Conservation (phyloP, 2,329 filamentous ascomycete genomes). For the Clarireedia homoeocarpa region DNA sequence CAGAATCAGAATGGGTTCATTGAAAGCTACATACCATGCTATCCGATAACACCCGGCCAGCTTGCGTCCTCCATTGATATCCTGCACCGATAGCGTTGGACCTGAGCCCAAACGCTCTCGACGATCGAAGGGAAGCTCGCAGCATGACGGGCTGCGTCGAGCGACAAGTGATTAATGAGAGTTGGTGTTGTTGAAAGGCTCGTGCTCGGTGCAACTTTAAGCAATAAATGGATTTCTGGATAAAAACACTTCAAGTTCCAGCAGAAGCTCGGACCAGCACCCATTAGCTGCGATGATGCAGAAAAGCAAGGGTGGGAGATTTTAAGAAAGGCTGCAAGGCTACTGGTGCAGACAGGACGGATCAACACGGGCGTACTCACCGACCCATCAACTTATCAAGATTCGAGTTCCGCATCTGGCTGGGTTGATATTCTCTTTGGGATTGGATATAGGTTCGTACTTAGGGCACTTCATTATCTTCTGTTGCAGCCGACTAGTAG, state of each 20-base stretch:
- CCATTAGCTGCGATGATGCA: constrained; percentile 9
- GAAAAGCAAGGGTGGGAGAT: neutral
- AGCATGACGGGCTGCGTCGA: constrained; percentile 51
- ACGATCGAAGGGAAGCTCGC: constrained; percentile 60
- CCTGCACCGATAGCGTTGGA: constrained; percentile 43
- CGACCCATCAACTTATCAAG: too few species aligned
- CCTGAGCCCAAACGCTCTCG: constrained; percentile 50
- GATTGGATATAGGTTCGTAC: neutral
- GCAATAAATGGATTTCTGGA: constrained; percentile 8
- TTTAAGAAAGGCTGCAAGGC: constrained; percentile 13
- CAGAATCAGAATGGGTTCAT: neutral
- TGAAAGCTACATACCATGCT: constrained; percentile 30
- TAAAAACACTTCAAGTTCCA: constrained; percentile 15
- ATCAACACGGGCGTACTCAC: too few species aligned
- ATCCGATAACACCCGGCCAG: constrained; percentile 29
- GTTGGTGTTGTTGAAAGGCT: constrained; percentile 18
- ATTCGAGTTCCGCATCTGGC: too few species aligned
- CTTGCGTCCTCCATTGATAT: constrained; percentile 50
- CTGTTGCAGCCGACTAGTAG: too few species aligned
- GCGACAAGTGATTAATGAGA: constrained; percentile 18
- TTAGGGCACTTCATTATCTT: neutral
- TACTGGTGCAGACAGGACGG: neutral
- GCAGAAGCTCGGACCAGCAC: constrained; percentile 5
- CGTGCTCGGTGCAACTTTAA: constrained; percentile 7
- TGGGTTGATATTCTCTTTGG: too few species aligned